Evolutionary conservation across 192 early-diverging fungal genomes (phyloP).

Genomic region (Endogone sp.): DNA sequence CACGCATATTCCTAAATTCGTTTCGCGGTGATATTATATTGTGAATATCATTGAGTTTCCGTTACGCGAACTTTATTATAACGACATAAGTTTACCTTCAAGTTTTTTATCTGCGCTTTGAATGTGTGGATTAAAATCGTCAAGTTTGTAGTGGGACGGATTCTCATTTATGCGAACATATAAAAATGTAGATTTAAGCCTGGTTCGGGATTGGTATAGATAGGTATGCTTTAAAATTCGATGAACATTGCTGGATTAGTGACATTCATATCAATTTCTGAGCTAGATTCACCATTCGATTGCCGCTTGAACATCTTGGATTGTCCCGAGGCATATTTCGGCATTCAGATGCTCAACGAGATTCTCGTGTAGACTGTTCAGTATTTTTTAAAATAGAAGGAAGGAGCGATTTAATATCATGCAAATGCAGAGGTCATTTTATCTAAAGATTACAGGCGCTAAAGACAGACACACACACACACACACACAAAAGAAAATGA

Average conservation of each 20-base stretch:
- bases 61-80: background rate
- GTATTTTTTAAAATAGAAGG: too few relatives aligned
- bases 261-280: too few relatives aligned
- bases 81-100: slow-evolving; percentile 7
- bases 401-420: too few relatives aligned
- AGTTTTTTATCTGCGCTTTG: slow-evolving; percentile 10
- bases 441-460: too few relatives aligned
- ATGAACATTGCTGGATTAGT: too few relatives aligned
- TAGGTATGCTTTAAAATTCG: slow-evolving; percentile 7
- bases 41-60: too few relatives aligned
- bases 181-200: slow-evolving; percentile 36
- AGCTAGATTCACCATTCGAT: slow-evolving; percentile 46
- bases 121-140: background rate
- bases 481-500: too few relatives aligned
- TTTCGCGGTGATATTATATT: too few relatives aligned
- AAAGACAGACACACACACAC: background rate
- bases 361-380: slow-evolving; percentile 31
- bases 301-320: slow-evolving; percentile 35
- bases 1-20: slow-evolving; percentile 19
- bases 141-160: slow-evolving; percentile 20
- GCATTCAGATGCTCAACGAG: slow-evolving; percentile 76
- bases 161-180: slow-evolving; percentile 32
- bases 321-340: slow-evolving; percentile 59
- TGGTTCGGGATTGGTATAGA: slow-evolving; percentile 2
- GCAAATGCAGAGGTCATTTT: too few relatives aligned